Evolutionary conservation across 2,329 filamentous ascomycete species (phyloP), one percentile per base, ranked within the genome.

Genomic region (Ophiostoma ulmi): DNA sequence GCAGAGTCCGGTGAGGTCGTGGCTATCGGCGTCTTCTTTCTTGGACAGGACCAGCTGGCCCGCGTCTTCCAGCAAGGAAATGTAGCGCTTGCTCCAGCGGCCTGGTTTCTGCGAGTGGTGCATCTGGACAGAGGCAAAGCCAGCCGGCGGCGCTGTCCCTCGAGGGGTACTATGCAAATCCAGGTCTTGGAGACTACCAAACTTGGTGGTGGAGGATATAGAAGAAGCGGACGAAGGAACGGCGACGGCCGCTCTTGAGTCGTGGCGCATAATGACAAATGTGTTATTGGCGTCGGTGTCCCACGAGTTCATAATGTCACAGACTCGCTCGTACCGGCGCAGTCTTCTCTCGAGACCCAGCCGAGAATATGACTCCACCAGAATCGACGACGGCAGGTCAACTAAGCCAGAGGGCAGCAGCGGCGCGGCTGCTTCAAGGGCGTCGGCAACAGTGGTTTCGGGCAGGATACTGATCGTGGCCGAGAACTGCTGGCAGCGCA

Each of bases 241-340:
- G 8, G 65, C 20, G 8, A 38, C 64, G 20, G 36, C 64, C 5
- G 36, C 31, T 38, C 7, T 52, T 5, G 84, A 82, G n/a, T 85
- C 83, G 5, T 83, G 81, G 6, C 41, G 66, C 41, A 68, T 55
- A 31, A 97, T 84, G 22, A 91, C 80, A 17, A 98, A 83, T 8
- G 86, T 84, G 76, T 97, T 95, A 75, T 93, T 90, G 2, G 85
- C 83, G 78, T 97, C 93, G 63, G 85, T 84, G 72, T 97, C 92
- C 94, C 94, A 98, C 0, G 93, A 96, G 78, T 97, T 96, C 85
- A 97, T 87, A 31, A 97, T 87, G 76, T 97, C 92, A 72, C 92
- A 88, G 41, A 98, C 86, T 73, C 88, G 88, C 80, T 98, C 94
- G 77, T 97, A 97, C 55, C 88, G 89, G 58, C 94, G 90, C 36